Base-by-base conservation (phyloP, 345 rosid species). In the Isatis tinctoria region DNA sequence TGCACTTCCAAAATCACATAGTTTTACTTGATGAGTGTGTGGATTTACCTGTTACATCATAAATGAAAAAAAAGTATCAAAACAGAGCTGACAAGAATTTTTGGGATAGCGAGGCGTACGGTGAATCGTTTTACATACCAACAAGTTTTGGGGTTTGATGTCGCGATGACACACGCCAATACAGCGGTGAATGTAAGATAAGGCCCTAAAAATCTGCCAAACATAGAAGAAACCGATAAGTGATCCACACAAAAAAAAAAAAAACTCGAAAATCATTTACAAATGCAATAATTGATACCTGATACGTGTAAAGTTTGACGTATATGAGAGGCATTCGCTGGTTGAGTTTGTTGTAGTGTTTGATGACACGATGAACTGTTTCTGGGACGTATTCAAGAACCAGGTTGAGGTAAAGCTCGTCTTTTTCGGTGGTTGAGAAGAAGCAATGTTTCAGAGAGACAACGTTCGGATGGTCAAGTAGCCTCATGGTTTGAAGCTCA, bases 1-100 rank as follows among this genome's bases (percentile, higher is more conserved):
- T 2, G 99, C 99, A 82, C 99, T 95, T 63, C 98, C 99, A 83
- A 95, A 95, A 76, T 95, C 99, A 69, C 99, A 95, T 44, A 95
- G 78, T 78, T 95, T 95, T 65, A 95, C 96, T 84, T 92, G 99
- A 68, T 95, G 99, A 4, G 99, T 95, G 70, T 92, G 99, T 0
- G 99, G 99, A 78, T 95, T 92, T 57, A 92, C 98, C 98, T 94
- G 74, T 71, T 82, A 53, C 60, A 39, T 43, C 5, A 20, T 8
- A 35, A 18, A 39, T 6, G 8, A 5, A 13, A n/a, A n/a, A 9
- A 60, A 48, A 43, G 58, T 18, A 10, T 26, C 30, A 72, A 53
- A 37, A 60, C 20, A 65, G 8, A 11, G 24, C 20, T 24, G 20
- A 66, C 5, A 65, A 41, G 30, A 1, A 53, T 6, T 16, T 30